phyloP scores from a whole-genome alignment of 2,329 filamentous ascomycete genomes.

The Cercospora citrullina region DNA sequence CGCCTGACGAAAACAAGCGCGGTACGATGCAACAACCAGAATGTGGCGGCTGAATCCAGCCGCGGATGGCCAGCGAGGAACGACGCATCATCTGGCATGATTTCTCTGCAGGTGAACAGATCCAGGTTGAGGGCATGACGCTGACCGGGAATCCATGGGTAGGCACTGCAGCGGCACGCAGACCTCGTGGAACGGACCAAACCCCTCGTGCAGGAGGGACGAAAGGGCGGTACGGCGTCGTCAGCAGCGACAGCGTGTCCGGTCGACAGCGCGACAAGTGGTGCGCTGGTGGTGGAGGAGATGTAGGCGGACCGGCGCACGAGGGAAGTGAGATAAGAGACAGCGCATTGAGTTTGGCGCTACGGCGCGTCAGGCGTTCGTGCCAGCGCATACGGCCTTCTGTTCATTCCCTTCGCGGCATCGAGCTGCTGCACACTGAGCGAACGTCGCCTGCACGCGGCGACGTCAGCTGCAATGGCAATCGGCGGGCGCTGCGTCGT shows the following conservation, averaged over 20 bases:
- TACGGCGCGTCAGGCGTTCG: slow-evolving; percentile 3
- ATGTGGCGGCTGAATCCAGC: not conserved
- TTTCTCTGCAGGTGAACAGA: not conserved
- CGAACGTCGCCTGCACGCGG: not conserved
- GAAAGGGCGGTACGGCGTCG: not conserved
- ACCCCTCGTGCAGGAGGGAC: slow-evolving; percentile 14
- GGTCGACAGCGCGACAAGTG: not conserved
- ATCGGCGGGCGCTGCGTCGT: slow-evolving; percentile 6
- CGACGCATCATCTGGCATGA: not conserved
- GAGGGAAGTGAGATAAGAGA: not conserved
- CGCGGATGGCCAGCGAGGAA: not conserved
- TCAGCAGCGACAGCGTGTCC: not conserved
- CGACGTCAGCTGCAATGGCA: slow-evolving; percentile 16
- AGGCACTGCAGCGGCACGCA: slow-evolving; percentile 5
- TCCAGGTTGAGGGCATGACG: not conserved
- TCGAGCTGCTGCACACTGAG: not conserved
- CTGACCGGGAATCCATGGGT: slow-evolving; percentile 7
- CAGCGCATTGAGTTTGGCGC: slow-evolving; percentile 10
- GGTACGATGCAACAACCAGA: not conserved
- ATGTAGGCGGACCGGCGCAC: not conserved
- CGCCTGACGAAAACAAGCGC: not conserved
- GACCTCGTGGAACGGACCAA: slow-evolving; percentile 15
- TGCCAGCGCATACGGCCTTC: slow-evolving; percentile 4
- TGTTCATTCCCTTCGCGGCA: not conserved
- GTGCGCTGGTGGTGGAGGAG: not conserved